Conservation (phyloP, 2,329 filamentous ascomycete species). For the Akanthomyces dipterigenus region DNA sequence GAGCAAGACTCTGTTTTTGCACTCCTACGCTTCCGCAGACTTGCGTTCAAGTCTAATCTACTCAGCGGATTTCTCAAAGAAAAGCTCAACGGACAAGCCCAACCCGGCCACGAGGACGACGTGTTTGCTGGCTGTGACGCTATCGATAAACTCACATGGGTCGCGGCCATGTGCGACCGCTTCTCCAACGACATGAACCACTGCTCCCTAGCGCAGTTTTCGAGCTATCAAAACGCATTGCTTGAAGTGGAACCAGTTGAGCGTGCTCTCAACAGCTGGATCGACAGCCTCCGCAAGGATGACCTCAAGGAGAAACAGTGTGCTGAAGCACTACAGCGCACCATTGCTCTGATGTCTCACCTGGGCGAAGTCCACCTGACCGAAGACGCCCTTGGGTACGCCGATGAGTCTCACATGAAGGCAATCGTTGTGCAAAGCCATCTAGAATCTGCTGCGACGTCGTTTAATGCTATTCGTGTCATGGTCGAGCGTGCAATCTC, state of each 20-base stretch:
- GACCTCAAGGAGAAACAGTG: slow-evolving; percentile 82
- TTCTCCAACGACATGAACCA: slow-evolving; percentile 75
- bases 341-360: slow-evolving; percentile 81
- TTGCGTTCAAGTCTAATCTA: slow-evolving; percentile 81
- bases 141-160: slow-evolving; percentile 78
- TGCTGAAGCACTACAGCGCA: slow-evolving; percentile 72
- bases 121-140: slow-evolving; percentile 74
- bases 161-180: slow-evolving; percentile 74
- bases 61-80: slow-evolving; percentile 75
- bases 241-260: slow-evolving; percentile 91
- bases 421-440: slow-evolving; percentile 71
- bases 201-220: slow-evolving; percentile 73
- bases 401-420: slow-evolving; percentile 73
- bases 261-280: slow-evolving; percentile 78
- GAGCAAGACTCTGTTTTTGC: slow-evolving; percentile 85
- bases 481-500: slow-evolving; percentile 63
- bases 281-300: slow-evolving; percentile 75
- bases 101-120: slow-evolving; percentile 68
- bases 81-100: slow-evolving; percentile 59
- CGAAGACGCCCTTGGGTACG: slow-evolving; percentile 62
- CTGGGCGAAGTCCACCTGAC: slow-evolving; percentile 74
- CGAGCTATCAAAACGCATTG: slow-evolving; percentile 68
- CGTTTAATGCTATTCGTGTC: slow-evolving; percentile 54
- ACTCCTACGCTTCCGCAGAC: slow-evolving; percentile 77
- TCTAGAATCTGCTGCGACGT: slow-evolving; percentile 68